phyloP scores from a whole-genome alignment of 2,329 filamentous ascomycete species.

The Fusarium sp. region DNA sequence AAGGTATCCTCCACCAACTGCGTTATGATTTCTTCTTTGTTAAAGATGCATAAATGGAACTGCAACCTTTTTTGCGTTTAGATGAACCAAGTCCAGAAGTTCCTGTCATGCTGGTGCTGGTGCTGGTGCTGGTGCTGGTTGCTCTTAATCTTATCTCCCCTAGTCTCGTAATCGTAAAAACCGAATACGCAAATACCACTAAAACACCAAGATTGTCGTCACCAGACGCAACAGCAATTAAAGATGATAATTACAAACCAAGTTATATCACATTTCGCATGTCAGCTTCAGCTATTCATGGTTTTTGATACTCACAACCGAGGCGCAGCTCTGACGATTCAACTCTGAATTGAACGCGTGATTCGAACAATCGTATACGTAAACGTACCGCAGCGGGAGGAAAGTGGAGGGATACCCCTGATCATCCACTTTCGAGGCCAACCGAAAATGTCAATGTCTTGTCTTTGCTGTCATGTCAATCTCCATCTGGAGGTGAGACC shows the following conservation, averaged over 20 bases:
- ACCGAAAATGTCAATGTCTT: constrained; percentile 10
- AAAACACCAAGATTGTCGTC: not conserved
- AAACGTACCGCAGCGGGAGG: constrained; percentile 23
- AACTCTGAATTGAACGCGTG: not conserved
- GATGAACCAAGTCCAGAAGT: not conserved
- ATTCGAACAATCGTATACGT: constrained; percentile 5
- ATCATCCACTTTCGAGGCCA: constrained; percentile 34
- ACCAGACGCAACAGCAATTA: not conserved
- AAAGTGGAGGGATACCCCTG: constrained; percentile 28
- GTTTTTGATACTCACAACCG: not conserved
- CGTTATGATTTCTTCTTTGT: constrained; percentile 1
- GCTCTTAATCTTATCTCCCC: not conserved
- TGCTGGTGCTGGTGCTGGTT: too few relatives aligned
- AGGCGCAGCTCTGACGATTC: constrained; percentile 11
- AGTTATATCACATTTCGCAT: constrained; percentile 4
- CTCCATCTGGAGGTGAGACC: constrained; percentile 11
- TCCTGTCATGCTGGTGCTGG: not conserved
- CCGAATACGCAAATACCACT: constrained; percentile 28
- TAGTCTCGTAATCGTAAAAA: constrained; percentile 35
- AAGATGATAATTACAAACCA: constrained; percentile 3
- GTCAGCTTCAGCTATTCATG: constrained; percentile 4
- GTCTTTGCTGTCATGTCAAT: constrained; percentile 20
- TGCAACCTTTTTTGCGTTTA: not conserved
- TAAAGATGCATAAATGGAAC: not conserved
- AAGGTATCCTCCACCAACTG: not conserved